A percentile compares a stretch with the other conserved stretches of the same genome.
Conservation (phyloP, 225 moss, liverwort and hornwort genomes). For the Bryoerythrophyllum caledonicum region DNA sequence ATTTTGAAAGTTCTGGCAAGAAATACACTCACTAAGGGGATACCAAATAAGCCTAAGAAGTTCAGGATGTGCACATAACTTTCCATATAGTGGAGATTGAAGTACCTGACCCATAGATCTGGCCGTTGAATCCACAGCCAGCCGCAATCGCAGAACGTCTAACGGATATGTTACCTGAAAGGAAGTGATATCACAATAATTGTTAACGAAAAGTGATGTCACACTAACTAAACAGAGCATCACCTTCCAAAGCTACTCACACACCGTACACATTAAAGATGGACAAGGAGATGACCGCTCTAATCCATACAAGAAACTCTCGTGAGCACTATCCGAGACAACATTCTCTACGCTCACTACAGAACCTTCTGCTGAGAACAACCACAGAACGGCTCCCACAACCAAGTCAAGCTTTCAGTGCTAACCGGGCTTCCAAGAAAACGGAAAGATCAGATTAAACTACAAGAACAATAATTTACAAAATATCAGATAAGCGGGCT, state of each 20-base stretch:
- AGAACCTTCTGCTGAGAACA: not conserved
- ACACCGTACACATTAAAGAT: not conserved
- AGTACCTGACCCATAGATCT: conserved; percentile 66
- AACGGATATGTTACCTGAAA: conserved; percentile 79
- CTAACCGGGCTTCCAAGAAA: not conserved
- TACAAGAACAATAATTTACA: conserved; percentile 4
- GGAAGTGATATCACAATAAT: not conserved
- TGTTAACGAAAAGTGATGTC: not conserved
- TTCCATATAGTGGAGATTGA: conserved; percentile 1
- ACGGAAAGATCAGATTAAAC: not conserved
- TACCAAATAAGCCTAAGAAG: not conserved
- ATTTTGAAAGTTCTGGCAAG: not conserved
- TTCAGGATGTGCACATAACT: conserved; percentile 14
- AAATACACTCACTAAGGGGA: not conserved
- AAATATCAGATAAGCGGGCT: not conserved
- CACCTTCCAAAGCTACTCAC: not conserved
- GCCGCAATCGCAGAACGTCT: conserved; percentile 71
- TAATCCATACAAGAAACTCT: not conserved
- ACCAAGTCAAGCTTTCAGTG: conserved; percentile 5
- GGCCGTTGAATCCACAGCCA: conserved; percentile 66
- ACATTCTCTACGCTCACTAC: not conserved
- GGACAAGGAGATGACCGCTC: not conserved
- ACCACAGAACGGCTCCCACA: conserved; percentile 1
- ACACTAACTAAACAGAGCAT: not conserved
- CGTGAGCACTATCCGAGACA: not conserved